Percentiles rank a stretch among this genome's conserved stretches.
These are phyloP conservation scores for sorghum (Sorghum bicolor) DNA, from an alignment of 176 grass and related monocot species.

Conservation along the genomic window Sorghum_bicolor_NCBIv3 NC_012875.2:51053501-51054000, in stretches of 20 bases:
- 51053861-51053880: too few relatives aligned
- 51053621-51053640: neutral
- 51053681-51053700: neutral
- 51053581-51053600: neutral
- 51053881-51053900: neutral
- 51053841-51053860: neutral
- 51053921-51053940: slow-evolving; percentile 73
- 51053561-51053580: neutral
- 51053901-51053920: slow-evolving; percentile 51
- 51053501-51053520: too few relatives aligned
- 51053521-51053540: neutral
- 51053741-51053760: neutral
- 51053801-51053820: neutral
- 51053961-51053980: slow-evolving; percentile 53
- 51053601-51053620: neutral
- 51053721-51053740: neutral
- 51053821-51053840: neutral
- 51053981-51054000: slow-evolving; percentile 74
- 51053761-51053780: neutral
- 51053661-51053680: neutral
- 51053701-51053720: neutral
- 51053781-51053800: neutral
- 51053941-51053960: slow-evolving; percentile 77
- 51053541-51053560: neutral
- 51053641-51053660: neutral